Evolutionary conservation across 495 filamentous ascomycete genomes (phyloP).

Genomic region (Aspergillus incahuasiensis): DNA sequence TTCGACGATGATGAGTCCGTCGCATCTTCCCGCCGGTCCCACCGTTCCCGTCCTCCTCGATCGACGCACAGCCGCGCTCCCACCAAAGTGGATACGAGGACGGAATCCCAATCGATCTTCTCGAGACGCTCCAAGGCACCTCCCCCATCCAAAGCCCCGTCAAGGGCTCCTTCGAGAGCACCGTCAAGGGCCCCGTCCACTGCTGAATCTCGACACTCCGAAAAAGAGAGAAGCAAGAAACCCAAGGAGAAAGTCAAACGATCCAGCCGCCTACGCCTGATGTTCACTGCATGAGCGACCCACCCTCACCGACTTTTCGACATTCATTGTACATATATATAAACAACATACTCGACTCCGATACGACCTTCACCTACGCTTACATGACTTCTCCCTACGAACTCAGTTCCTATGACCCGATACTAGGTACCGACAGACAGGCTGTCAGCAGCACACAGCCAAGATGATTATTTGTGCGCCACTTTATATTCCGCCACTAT

Average conservation of each 20-base stretch:
- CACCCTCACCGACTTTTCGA: neutral
- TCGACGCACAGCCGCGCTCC: constrained; percentile 10
- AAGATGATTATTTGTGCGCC: neutral
- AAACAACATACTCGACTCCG: constrained; percentile 3
- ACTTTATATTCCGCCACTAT: no score
- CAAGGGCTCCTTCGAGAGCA: constrained; percentile 10
- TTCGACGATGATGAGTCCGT: constrained; percentile 37
- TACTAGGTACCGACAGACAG: neutral
- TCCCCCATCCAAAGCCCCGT: constrained; percentile 14
- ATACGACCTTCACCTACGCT: neutral
- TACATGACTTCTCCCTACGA: neutral
- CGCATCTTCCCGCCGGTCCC: constrained; percentile 36
- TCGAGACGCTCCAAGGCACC: constrained; percentile 9
- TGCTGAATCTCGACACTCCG: constrained; percentile 23
- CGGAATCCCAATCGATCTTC: constrained; percentile 22
- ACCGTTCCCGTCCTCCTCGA: constrained; percentile 26
- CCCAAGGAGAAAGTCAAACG: constrained; percentile 41
- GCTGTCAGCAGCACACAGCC: neutral
- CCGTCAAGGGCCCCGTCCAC: constrained; percentile 19
- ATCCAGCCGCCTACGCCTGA: constrained; percentile 39
- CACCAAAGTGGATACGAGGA: constrained; percentile 20
- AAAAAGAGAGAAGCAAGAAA: constrained; percentile 30
- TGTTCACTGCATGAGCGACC: constrained; percentile 36
- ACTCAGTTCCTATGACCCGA: neutral
- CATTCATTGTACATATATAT: constrained; percentile 11